Conservation (phyloP, 1,139 yeast genomes). For the Insectozyma bohioensis region DNA sequence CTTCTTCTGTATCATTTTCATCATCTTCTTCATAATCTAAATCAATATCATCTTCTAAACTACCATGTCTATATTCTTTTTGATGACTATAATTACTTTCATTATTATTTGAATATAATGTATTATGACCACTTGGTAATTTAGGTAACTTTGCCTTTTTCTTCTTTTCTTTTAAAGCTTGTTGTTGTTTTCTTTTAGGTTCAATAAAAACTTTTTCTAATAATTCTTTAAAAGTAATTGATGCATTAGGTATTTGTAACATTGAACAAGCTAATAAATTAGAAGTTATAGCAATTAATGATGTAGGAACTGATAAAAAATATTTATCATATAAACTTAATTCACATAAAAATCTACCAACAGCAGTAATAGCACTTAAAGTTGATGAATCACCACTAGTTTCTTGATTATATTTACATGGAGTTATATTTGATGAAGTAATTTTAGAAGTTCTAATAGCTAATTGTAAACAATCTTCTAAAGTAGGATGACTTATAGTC, state of each 20-base stretch:
- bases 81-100: slow-evolving; percentile 14
- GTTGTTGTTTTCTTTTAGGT: slow-evolving; percentile 6
- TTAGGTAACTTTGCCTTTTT: too few species aligned
- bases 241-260: slow-evolving; percentile 44
- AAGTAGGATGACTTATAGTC: slow-evolving; percentile 64
- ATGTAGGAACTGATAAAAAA: slow-evolving; percentile 60
- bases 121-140: too few species aligned
- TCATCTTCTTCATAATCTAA: slow-evolving; percentile 14
- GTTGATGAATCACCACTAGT: slow-evolving; percentile 19
- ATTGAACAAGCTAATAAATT: slow-evolving; percentile 73
- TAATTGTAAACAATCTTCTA: slow-evolving; percentile 62
- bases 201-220: slow-evolving; percentile 15
- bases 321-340: slow-evolving; percentile 70
- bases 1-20: slow-evolving; percentile 11
- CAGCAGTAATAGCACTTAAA: slow-evolving; percentile 52
- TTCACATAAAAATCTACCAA: slow-evolving; percentile 72
- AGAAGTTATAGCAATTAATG: slow-evolving; percentile 67
- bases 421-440: slow-evolving; percentile 24
- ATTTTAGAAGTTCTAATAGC: slow-evolving; percentile 34
- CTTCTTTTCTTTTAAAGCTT: slow-evolving; percentile 1
- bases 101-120: slow-evolving; percentile 12
- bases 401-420: slow-evolving; percentile 29
- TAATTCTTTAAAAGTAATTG: slow-evolving; percentile 28
- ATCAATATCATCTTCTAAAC: slow-evolving; percentile 14
- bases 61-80: slow-evolving; percentile 9